A percentile compares a stretch with the other conserved stretches of the same genome.
phyloP scores from a whole-genome alignment of 371 early-diverging fungal species.

The Syncephalastrum monosporum region DNA sequence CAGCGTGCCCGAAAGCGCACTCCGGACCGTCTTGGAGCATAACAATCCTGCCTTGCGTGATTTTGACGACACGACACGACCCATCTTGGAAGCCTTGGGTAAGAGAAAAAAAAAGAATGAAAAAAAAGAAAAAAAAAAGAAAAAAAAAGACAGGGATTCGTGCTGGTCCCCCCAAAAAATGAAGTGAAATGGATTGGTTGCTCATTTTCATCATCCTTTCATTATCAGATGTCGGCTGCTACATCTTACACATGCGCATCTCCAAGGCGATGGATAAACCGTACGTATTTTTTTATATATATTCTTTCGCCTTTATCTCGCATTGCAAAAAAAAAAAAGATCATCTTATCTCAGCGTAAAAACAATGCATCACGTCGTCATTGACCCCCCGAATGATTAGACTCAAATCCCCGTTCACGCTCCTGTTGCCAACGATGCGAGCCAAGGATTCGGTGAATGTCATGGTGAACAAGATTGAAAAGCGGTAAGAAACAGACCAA shows the following conservation, averaged over 20 bases:
- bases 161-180: background rate
- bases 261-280: slow-evolving; percentile 14
- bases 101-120: slow-evolving; percentile 10
- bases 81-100: slow-evolving; percentile 31
- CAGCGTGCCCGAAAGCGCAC: slow-evolving; percentile 45
- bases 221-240: slow-evolving; percentile 39
- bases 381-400: slow-evolving; percentile 11
- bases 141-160: no score
- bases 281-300: slow-evolving; percentile 19
- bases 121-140: slow-evolving; percentile 13
- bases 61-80: slow-evolving; percentile 33
- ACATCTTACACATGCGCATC: slow-evolving; percentile 61
- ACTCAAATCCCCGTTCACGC: slow-evolving; percentile 38
- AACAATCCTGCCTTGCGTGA: slow-evolving; percentile 58
- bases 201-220: background rate
- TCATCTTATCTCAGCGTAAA: slow-evolving; percentile 1
- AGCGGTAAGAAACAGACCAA: slow-evolving; percentile 27
- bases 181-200: background rate
- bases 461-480: slow-evolving; percentile 74
- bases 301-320: no score
- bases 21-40: slow-evolving; percentile 53
- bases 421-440: slow-evolving; percentile 74
- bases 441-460: slow-evolving; percentile 72
- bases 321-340: slow-evolving; percentile 1
- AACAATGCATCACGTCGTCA: no score